Evolutionary conservation across 495 filamentous ascomycete species (phyloP).

Genomic region (Talaromyces thailandensis): DNA sequence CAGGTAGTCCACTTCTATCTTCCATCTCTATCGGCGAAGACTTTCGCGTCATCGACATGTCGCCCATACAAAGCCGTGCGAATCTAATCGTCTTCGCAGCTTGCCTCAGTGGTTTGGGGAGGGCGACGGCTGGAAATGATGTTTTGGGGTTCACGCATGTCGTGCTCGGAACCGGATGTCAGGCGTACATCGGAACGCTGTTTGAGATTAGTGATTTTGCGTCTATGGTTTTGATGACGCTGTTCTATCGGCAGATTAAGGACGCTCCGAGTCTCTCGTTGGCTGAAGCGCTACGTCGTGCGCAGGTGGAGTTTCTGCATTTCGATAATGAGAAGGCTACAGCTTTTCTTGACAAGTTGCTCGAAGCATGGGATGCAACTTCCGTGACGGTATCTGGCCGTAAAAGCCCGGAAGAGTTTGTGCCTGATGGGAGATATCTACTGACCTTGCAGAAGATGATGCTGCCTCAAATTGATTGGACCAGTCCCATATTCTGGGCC

Average conservation of each 20-base stretch:
- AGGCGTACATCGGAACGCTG: slow-evolving; percentile 20
- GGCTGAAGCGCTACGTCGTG: slow-evolving; percentile 12
- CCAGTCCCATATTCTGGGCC: slow-evolving; percentile 21
- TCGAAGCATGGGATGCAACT: slow-evolving; percentile 10
- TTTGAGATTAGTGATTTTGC: slow-evolving; percentile 24
- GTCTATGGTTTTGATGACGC: slow-evolving; percentile 23
- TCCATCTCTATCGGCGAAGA: slow-evolving; percentile 21
- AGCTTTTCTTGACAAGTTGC: slow-evolving; percentile 13
- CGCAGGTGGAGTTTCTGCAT: slow-evolving; percentile 16
- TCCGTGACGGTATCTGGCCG: neutral
- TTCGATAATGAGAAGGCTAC: slow-evolving; percentile 14
- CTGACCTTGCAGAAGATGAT: slow-evolving; percentile 15
- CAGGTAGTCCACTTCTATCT: slow-evolving; percentile 18
- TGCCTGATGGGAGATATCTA: slow-evolving; percentile 16
- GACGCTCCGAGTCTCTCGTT: slow-evolving; percentile 7
- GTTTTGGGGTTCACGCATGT: slow-evolving; percentile 23
- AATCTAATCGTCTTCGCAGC: slow-evolving; percentile 22
- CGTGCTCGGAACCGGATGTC: slow-evolving; percentile 20
- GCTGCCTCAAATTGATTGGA: slow-evolving; percentile 17
- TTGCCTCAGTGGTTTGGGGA: slow-evolving; percentile 21
- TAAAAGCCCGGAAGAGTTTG: slow-evolving; percentile 13
- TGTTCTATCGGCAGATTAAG: slow-evolving; percentile 20
- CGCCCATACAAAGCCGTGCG: slow-evolving; percentile 15
- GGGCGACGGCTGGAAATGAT: slow-evolving; percentile 16
- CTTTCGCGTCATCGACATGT: slow-evolving; percentile 22